phyloP scores from a whole-genome alignment of 805 yeast genomes.

The Metschnikowia lochheadii region DNA sequence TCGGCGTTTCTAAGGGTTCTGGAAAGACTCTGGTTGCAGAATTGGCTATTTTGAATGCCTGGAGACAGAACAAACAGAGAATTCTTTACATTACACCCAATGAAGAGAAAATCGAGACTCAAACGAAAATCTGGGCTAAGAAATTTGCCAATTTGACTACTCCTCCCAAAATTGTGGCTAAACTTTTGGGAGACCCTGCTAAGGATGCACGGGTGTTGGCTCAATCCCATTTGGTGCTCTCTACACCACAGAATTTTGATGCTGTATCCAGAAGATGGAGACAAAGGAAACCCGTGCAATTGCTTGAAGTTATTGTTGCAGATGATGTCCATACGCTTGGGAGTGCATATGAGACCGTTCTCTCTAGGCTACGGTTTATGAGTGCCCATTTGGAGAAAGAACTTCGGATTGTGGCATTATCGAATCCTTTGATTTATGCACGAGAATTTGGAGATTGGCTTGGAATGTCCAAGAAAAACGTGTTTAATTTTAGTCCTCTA shows the following conservation, averaged over 20 bases:
- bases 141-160: conserved; percentile 47
- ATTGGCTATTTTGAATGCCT: conserved; percentile 65
- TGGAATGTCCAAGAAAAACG: conserved; percentile 57
- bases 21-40: conserved; percentile 75
- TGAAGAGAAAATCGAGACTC: conserved; percentile 49
- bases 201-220: conserved; percentile 55
- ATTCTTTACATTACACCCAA: conserved; percentile 68
- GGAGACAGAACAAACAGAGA: conserved; percentile 68
- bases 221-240: conserved; percentile 60
- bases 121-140: conserved; percentile 49
- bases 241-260: conserved; percentile 81
- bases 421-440: conserved; percentile 68
- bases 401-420: conserved; percentile 63
- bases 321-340: conserved; percentile 77
- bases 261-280: conserved; percentile 76
- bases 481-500: conserved; percentile 67
- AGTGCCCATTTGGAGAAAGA: conserved; percentile 55
- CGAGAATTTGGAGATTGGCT: conserved; percentile 84
- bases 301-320: conserved; percentile 62
- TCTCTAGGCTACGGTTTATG: conserved; percentile 71
- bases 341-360: conserved; percentile 59
- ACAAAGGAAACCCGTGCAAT: conserved; percentile 63
- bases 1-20: conserved; percentile 72
- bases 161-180: conserved; percentile 50
- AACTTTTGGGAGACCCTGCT: conserved; percentile 50